Conservation (phyloP, 345 rosid species). For the Aegle marmelos region DNA sequence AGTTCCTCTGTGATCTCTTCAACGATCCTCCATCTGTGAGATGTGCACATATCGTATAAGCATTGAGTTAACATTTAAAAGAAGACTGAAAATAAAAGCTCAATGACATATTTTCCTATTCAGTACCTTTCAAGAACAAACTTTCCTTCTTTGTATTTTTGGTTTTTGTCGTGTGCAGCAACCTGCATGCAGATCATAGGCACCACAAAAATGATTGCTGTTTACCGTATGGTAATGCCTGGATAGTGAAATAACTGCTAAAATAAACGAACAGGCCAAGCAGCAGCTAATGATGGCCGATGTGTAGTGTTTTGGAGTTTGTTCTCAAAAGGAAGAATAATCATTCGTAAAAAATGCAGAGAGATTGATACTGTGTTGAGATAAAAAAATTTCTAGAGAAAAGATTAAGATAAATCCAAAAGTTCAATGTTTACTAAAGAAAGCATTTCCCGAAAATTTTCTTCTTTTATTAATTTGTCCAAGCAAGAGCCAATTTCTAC, state of each 20-base stretch:
- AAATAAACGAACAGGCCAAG: neutral
- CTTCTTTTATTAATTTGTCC: neutral
- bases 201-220: neutral
- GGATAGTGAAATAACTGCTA: neutral
- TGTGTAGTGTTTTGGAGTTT: neutral
- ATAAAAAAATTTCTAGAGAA: neutral
- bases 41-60: neutral
- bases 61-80: neutral
- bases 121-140: constrained; percentile 43
- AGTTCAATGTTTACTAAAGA: neutral
- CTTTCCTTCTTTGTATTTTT: constrained; percentile 49
- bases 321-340: neutral
- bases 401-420: neutral
- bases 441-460: neutral
- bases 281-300: neutral
- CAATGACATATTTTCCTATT: neutral
- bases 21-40: constrained; percentile 39
- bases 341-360: neutral
- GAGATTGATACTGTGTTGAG: neutral
- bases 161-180: constrained; percentile 34
- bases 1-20: constrained; percentile 29
- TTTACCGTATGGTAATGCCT: neutral
- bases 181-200: constrained; percentile 26
- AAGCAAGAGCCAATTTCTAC: neutral
- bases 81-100: neutral